Base-by-base conservation (phyloP, 2,329 filamentous ascomycete species). In the Capronia epimyces region DNA sequence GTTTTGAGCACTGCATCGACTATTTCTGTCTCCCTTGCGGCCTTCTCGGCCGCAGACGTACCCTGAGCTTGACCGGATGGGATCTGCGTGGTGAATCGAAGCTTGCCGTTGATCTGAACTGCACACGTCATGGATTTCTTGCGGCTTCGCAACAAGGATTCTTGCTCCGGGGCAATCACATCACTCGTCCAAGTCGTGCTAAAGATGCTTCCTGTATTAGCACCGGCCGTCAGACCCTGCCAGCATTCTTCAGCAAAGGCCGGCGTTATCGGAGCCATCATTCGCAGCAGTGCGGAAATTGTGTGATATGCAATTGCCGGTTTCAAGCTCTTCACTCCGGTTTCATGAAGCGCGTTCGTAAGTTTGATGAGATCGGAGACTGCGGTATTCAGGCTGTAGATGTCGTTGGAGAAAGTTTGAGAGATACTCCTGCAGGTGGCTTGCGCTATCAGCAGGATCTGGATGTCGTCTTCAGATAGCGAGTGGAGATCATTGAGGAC, bases 191-290 rank as follows among this genome's bases (percentile, higher is more conserved):
- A 93, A 1, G 70, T 63, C 5, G 66, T 65, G 1, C 67, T 63
- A 44, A 78, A 75, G 34, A 80, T 69, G 32, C 50, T 53, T 34
- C 5, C 40, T 22, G 37, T 65, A 60, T 32, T 58, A 48, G 58
- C 76, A 76, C 49, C 77, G 66, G 55, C 1, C 71, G 68, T 43
- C 70, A 65, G 2, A 90, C 73, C 1, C 78, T 62, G 75, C 87
- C 87, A 94, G 66, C 82, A 87, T 69, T 95, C 87, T 60, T 91
- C 88, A 1, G 87, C 78, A 52, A 93, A 81, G 0, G 86, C 87
- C 0, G 89, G 89, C 0, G 86, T 81, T 46, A 95, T 81, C 3
- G 89, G 89, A 0, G 87, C 86, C 60, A 90, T 73, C 71, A 95
- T 80, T 43, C 81, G 80, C 34, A 91, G 65, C 7, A 94, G 76